Conservation (phyloP, 352 stramenopile species). For the Globisporangium barbulae region DNA sequence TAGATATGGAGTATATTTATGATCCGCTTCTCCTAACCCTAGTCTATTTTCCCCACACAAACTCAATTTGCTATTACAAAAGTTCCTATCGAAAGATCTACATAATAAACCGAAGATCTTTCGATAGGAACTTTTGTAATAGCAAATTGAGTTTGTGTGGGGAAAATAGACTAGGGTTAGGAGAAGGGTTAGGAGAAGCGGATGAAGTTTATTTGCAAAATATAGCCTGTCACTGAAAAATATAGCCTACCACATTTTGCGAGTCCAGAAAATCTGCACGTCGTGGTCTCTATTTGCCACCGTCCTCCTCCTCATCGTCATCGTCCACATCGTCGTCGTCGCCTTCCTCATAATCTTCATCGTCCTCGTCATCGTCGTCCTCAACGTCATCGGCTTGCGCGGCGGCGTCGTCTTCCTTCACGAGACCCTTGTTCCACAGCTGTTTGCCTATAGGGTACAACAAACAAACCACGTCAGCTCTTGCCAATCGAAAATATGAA, state of each 20-base stretch:
- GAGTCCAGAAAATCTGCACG: not conserved
- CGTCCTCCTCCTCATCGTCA: slow-evolving; percentile 17
- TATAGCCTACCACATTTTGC: slow-evolving; percentile 1
- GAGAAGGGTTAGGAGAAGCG: too few species aligned
- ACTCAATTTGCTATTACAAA: too few species aligned
- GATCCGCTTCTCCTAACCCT: too few species aligned
- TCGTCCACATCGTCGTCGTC: slow-evolving; percentile 31
- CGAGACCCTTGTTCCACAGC: slow-evolving; percentile 73
- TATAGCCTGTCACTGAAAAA: slow-evolving; percentile 1
- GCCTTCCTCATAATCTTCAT: slow-evolving; percentile 29
- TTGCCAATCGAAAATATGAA: not conserved
- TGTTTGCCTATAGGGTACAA: slow-evolving; percentile 34
- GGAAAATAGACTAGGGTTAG: not conserved
- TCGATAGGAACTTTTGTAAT: too few species aligned
- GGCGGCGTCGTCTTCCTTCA: slow-evolving; percentile 54
- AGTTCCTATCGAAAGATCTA: too few species aligned
- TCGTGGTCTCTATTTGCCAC: not conserved
- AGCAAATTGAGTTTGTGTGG: too few species aligned
- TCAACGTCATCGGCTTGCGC: slow-evolving; percentile 42
- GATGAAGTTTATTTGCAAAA: not conserved
- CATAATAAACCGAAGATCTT: too few species aligned
- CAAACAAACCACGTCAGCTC: not conserved
- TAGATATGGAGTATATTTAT: too few species aligned
- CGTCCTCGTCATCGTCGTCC: slow-evolving; percentile 37
- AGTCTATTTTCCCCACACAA: too few species aligned